Evolutionary conservation across 176 grass and related monocot species (phyloP), one percentile per base, ranked within the genome.

Genomic region (Chrysopogon serrulatus): DNA sequence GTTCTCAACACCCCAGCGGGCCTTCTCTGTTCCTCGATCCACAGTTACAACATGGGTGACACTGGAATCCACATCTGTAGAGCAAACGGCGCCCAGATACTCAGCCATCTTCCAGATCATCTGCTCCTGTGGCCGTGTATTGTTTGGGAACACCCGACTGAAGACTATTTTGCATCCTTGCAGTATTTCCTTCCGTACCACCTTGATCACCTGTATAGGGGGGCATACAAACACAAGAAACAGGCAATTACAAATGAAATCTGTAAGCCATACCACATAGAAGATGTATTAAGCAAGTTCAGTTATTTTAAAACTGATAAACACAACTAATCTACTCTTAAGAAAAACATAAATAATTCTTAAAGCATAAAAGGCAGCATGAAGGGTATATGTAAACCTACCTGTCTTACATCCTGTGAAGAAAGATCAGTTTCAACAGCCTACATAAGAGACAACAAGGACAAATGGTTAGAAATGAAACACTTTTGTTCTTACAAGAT

Each of bases 161-260:
- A 98, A 98, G 63, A 95, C 84, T 41, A 95, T 64, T 33, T 95
- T 95, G 83, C 93, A 98, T 18, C 91, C 89, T 60, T 92, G 61
- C 51, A 98, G 79, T 67, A 93, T 81, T 59, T 93, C 89, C 44
- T 83, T 80, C 4, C 89, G 83, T 19, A 98, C 74, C 6, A 5
- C 64, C 85, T 88, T 95, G 54, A 98, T 71, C 47, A 98, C 82
- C 95, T 98, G 66, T 43, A 85, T 61, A n/a, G 16, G 27, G 27
- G 56, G 42, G 37, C 64, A 27, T 15, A 56, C 31, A 75, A 71
- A 15, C 24, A 63, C 10, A 44, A 82, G 37, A 79, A 86, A 14
- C 73, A 65, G 17, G 14, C 3, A 43, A 64, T 27, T 12, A 41
- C 45, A 28, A 71, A 74, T 9, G 4, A 78, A 79, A 79, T 75